Evolutionary conservation across 805 yeast genomes (phyloP), one percentile per base, ranked within the genome.

Genomic region (Limtongozyma cylindracea): DNA sequence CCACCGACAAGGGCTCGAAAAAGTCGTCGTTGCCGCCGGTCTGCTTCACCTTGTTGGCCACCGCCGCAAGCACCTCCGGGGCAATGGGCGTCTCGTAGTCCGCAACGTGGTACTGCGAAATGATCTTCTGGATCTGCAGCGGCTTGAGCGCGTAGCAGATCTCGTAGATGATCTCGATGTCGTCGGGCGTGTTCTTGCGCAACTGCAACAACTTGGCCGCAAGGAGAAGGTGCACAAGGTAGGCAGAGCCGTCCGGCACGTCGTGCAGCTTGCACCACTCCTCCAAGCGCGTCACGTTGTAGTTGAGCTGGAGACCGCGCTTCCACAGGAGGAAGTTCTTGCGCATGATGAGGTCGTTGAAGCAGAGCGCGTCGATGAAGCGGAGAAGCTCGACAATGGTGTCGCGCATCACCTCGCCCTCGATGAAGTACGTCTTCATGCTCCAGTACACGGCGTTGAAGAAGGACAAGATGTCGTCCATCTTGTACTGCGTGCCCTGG

Each of bases 241-340:
- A 68, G 18, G 68, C 64, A 4, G 84, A 62, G 2, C 91, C 92
- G 40, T 82, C 93, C 22, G 73, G 72, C 29, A 88, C 64, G 23
- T 73, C 82, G 43, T 84, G 94, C 6, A 78, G 66, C 50, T 78
- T 84, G 47, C 96, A 84, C 98, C 98, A 88, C 49, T 88, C 99
- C 45, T 80, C 95, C 35, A 88, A 59, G 37, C 96, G 64, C 3
- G 98, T 88, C 24, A 82, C 91, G 44, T 88, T 88, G 50, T 88
- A 88, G 43, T 80, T 88, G 47, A 88, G 66, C 48, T 88, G 98
- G 33, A 88, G 59, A 21, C 96, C 96, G 41, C 98, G 71, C 52
- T 84, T 88, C 98, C 98, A 88, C 8, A 93, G 72, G 39, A 84
- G 52, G 49, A 84, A 91, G 49, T 69, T 72, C 45, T 93, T 65